These are phyloP conservation scores for Pittosporum tobira DNA, from an alignment of 129 eudicot genomes.

Conservation along the genomic window DNA sequence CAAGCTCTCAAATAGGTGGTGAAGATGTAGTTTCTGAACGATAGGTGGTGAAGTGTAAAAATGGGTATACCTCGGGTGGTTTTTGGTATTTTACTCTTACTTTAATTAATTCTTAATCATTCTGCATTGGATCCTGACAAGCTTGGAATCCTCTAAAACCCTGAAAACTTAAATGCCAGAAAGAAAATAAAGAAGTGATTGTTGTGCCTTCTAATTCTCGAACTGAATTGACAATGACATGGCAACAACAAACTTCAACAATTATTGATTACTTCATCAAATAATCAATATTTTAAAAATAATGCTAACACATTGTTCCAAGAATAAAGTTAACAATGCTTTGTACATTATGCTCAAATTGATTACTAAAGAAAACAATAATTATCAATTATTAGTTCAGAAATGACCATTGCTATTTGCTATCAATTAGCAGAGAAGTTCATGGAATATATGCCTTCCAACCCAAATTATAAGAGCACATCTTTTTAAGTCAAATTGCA, in stretches of 20 bases:
- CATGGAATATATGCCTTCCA: too few relatives aligned
- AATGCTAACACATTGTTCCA: neutral
- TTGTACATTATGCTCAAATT: neutral
- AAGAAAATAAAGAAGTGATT: neutral
- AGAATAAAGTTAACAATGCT: too few relatives aligned
- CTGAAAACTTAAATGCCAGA: constrained; percentile 19
- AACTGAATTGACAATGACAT: neutral
- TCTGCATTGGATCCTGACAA: constrained; percentile 10
- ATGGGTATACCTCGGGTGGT: too few relatives aligned
- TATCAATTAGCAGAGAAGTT: neutral
- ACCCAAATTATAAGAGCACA: too few relatives aligned
- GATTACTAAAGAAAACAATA: neutral
- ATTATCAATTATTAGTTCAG: neutral
- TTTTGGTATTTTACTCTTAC: too few relatives aligned
- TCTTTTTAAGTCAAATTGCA: too few relatives aligned
- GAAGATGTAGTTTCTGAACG: too few relatives aligned
- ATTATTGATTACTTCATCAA: neutral
- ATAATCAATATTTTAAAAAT: neutral
- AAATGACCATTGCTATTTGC: too few relatives aligned
- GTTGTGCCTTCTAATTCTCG: neutral
- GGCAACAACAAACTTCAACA: neutral
- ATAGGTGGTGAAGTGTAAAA: too few relatives aligned
- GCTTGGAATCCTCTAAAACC: constrained; percentile 1
- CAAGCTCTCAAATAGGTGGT: too few relatives aligned
- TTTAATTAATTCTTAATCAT: neutral